Base-by-base conservation (phyloP, 2,329 filamentous ascomycete species). In the Diaporthe sp. region DNA sequence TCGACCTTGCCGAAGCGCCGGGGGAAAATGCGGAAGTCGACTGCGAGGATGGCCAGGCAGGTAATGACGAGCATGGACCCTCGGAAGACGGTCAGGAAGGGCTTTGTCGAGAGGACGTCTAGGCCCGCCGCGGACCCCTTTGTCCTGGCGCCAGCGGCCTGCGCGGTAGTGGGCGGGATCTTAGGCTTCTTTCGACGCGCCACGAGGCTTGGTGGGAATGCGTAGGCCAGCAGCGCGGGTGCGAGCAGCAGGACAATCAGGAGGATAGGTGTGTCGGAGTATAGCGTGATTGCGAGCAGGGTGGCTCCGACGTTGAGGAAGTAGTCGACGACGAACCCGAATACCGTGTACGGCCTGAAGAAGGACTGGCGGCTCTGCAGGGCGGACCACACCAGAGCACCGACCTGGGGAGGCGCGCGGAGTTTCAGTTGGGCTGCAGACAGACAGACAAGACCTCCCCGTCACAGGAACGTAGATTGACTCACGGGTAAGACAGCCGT, bases 1-100 rank as follows among this genome's bases (percentile, higher is more conserved):
- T 99, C 97, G 3, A 97, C 97, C 86, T 99, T 99, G 73, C 95
- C 97, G 82, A 98, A 98, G 42, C 97, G 93, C 37, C 97, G 91
- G 3, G 97, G 97, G 80, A 99, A 99, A 74, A 98, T 88, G 25
- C 89, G 92, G 82, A 99, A 99, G 84, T 99, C 97, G 69, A 99
- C 97, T 22, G 97, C 97, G n/a, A 99, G 89, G 78, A 99, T 98
- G 70, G 95, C 94, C 59, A 97, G 85, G 80, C 94, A 97, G 10
- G 97, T 99, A 77, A 94, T 89, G 68, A 97, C 89, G 88, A 99
- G 92, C 95, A 99, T 97, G 66, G 92, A 91, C 3, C 95, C 96
- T 71, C 97, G 92, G 81, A 98, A 99, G 39, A 92, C 93, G 4
- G 97, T 98, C 76, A 99, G 88, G 85, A 98, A 98, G 0, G 97